These are phyloP conservation scores for Dipodascopsis uninucleata DNA, from an alignment of 805 yeast genomes.

Conservation along the genomic window DNA sequence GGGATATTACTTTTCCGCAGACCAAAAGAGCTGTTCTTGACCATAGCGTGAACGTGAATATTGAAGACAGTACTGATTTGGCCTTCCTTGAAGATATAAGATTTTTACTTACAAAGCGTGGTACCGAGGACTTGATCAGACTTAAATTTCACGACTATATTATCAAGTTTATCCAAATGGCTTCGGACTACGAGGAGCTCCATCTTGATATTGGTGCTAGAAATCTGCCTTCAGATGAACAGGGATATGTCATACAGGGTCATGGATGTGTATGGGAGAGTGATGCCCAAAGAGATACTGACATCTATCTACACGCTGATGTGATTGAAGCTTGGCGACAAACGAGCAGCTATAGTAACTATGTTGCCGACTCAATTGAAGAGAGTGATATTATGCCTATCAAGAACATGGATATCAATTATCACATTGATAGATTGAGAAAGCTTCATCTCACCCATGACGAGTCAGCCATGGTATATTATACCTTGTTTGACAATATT, in stretches of 20 bases:
- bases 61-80: slow-evolving; percentile 18
- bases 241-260: slow-evolving; percentile 29
- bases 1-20: slow-evolving; percentile 27
- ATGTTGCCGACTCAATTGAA: slow-evolving; percentile 26
- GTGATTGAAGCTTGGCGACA: slow-evolving; percentile 35
- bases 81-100: slow-evolving; percentile 32
- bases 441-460: slow-evolving; percentile 28
- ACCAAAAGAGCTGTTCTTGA: slow-evolving; percentile 6
- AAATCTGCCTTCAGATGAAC: slow-evolving; percentile 14
- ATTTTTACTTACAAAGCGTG: slow-evolving; percentile 32
- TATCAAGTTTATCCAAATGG: slow-evolving; percentile 32
- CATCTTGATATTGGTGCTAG: slow-evolving; percentile 29
- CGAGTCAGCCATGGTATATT: slow-evolving; percentile 32
- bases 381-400: slow-evolving; percentile 29
- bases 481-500: slow-evolving; percentile 7
- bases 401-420: slow-evolving; percentile 32
- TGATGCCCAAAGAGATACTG: slow-evolving; percentile 29
- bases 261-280: slow-evolving; percentile 36
- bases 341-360: slow-evolving; percentile 31
- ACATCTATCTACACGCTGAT: slow-evolving; percentile 29
- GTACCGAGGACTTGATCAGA: slow-evolving; percentile 33
- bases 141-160: slow-evolving; percentile 32
- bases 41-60: no score
- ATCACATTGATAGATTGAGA: slow-evolving; percentile 33
- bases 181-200: slow-evolving; percentile 32